Evolutionary conservation across 1,284 basidiomycete species (phyloP).

Genomic region (Malassezia nana): DNA sequence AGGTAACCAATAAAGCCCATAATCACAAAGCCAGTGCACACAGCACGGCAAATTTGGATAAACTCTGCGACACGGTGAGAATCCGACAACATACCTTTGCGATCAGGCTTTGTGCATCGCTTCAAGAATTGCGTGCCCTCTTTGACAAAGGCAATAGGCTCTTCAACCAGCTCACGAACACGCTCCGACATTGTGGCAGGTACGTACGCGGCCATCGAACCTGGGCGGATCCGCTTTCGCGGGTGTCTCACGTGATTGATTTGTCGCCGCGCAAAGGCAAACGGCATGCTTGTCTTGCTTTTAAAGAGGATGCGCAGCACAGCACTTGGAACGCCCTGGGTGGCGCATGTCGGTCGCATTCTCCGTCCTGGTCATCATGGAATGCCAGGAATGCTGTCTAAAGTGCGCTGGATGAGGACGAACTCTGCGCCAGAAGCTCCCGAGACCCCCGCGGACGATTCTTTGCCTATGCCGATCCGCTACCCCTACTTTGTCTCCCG

Average conservation of each 20-base stretch:
- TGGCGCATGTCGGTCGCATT: not conserved
- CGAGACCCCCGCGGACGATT: not conserved
- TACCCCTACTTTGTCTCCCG: conserved; percentile 34
- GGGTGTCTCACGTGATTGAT: not conserved
- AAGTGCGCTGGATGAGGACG: not conserved
- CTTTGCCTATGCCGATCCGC: conserved; percentile 7
- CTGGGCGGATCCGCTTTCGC: not conserved
- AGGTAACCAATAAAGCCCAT: conserved; percentile 49
- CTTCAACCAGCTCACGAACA: conserved; percentile 76
- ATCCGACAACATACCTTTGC: conserved; percentile 62
- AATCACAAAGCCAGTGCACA: conserved; percentile 45
- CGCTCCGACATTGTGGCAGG: conserved; percentile 65
- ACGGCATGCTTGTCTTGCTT: not conserved
- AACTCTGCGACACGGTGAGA: conserved; percentile 28
- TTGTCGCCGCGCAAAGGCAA: not conserved
- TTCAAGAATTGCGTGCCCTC: conserved; percentile 93
- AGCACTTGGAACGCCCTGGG: not conserved
- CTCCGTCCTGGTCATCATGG: not conserved
- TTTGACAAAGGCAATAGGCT: conserved; percentile 80
- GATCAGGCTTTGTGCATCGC: conserved; percentile 92
- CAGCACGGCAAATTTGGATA: conserved; percentile 47
- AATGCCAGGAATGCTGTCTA: not conserved
- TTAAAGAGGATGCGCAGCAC: not conserved
- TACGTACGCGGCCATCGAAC: not conserved
- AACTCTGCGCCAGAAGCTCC: not conserved